Evolutionary conservation across 768 basidiomycete species (phyloP).

Genomic region (Rhizopogon rudus): DNA sequence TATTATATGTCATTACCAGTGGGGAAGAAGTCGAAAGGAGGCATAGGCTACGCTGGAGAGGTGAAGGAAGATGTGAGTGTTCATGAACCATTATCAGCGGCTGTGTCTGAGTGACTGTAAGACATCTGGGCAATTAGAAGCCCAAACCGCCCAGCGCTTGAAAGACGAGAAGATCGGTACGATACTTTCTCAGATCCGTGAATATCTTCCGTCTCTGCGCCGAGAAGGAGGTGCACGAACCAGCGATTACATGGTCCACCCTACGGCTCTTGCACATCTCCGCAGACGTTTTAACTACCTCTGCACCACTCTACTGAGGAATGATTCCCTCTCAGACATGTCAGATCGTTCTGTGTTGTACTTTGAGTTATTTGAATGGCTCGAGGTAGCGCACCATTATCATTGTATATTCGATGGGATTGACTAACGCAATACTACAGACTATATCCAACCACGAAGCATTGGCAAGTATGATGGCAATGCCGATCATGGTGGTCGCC

Average conservation of each 20-base stretch:
- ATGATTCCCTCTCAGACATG: conserved; percentile 94
- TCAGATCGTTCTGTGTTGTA: conserved; percentile 82
- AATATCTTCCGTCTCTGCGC: conserved; percentile 78
- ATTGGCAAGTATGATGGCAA: conserved; percentile 92
- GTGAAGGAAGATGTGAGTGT: conserved; percentile 76
- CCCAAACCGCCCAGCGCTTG: conserved; percentile 60
- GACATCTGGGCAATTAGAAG: conserved; percentile 79
- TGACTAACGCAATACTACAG: conserved; percentile 33
- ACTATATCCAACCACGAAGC: conserved; percentile 93
- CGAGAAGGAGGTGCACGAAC: conserved; percentile 71
- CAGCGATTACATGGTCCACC: conserved; percentile 90
- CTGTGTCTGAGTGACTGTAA: conserved; percentile 25
- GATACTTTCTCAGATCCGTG: conserved; percentile 67
- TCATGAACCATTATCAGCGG: neutral
- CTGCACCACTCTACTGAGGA: conserved; percentile 78
- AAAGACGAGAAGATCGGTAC: conserved; percentile 73
- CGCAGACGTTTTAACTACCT: conserved; percentile 88
- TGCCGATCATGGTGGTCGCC: conserved; percentile 88
- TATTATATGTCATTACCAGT: conserved; percentile 36
- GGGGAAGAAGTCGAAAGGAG: conserved; percentile 70
- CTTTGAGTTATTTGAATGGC: conserved; percentile 87
- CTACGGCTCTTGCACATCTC: conserved; percentile 87
- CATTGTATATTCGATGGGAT: neutral
- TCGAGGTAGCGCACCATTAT: conserved; percentile 56
- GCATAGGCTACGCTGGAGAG: conserved; percentile 85